phyloP scores from a whole-genome alignment of 129 eudicot species.

The Tanacetum coccineum region DNA sequence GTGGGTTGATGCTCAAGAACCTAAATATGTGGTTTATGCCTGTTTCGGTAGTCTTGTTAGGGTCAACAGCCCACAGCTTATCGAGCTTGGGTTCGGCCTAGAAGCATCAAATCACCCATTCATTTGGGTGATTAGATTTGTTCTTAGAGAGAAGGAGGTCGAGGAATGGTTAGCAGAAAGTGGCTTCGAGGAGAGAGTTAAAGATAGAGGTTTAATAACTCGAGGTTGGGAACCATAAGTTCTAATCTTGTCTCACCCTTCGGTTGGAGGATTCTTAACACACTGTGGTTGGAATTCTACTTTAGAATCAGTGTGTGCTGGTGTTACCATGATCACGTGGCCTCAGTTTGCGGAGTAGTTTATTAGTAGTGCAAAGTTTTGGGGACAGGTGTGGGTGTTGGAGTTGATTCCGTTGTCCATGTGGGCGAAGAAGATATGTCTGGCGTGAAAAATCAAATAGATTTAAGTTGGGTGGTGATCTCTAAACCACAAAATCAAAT shows the following conservation, averaged over 20 bases:
- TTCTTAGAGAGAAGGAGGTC: background rate
- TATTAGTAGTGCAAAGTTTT: constrained; percentile 16
- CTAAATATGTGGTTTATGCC: constrained; percentile 31
- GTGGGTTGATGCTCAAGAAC: constrained; percentile 37
- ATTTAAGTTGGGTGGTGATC: too few species aligned
- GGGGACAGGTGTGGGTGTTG: constrained; percentile 15
- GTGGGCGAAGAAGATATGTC: constrained; percentile 16
- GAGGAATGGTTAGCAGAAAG: constrained; percentile 21
- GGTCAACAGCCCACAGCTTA: constrained; percentile 31
- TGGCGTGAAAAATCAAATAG: constrained; percentile 4
- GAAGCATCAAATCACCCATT: constrained; percentile 50
- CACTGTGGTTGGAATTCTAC: constrained; percentile 31
- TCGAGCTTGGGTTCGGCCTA: constrained; percentile 50
- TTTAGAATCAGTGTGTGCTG: constrained; percentile 14
- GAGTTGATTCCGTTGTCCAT: constrained; percentile 20
- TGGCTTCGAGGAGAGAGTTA: constrained; percentile 24
- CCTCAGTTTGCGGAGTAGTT: constrained; percentile 29
- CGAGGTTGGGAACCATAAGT: constrained; percentile 33
- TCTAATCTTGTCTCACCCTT: constrained; percentile 20
- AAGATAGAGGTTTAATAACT: constrained; percentile 18
- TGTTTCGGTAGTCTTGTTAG: constrained; percentile 32
- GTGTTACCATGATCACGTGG: constrained; percentile 29
- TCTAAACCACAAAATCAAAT: too few species aligned
- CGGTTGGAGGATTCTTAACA: constrained; percentile 21
- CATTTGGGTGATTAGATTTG: constrained; percentile 31